These are phyloP conservation scores for Striga hermonthica DNA, from an alignment of 305 asterid species.

Conservation along the genomic window DNA sequence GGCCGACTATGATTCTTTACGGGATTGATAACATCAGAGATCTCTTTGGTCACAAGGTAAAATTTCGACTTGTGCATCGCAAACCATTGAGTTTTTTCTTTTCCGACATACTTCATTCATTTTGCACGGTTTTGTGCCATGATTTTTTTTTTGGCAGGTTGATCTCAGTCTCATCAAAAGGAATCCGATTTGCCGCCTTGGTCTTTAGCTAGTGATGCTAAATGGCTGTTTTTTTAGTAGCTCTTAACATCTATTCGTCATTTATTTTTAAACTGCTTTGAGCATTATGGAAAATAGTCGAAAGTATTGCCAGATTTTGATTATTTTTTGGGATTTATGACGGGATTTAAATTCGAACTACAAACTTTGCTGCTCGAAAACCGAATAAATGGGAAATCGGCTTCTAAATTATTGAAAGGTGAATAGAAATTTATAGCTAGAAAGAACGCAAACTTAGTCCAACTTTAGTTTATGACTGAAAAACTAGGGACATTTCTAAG, in stretches of 20 bases:
- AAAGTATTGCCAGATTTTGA: background rate
- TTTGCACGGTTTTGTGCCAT: slow-evolving; percentile 14
- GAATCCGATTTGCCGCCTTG: slow-evolving; percentile 83
- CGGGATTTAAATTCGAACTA: background rate
- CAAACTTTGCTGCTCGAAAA: background rate
- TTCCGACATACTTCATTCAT: slow-evolving; percentile 7
- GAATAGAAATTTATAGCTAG: no score
- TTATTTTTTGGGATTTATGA: background rate
- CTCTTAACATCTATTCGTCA: background rate
- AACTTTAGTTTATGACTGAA: no score
- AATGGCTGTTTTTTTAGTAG: background rate
- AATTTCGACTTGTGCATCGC: background rate
- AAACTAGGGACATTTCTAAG: no score
- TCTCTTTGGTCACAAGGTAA: slow-evolving; percentile 95
- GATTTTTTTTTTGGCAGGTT: slow-evolving; percentile 69
- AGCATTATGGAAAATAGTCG: background rate
- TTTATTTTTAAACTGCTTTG: background rate
- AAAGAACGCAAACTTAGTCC: no score
- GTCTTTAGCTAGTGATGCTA: slow-evolving; percentile 36
- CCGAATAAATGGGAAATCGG: background rate
- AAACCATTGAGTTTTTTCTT: background rate
- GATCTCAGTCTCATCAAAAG: slow-evolving; percentile 81
- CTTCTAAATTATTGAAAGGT: no score
- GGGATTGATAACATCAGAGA: slow-evolving; percentile 92
- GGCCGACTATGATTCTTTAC: slow-evolving; percentile 95